Evolutionary conservation across 805 yeast genomes (phyloP), one percentile per base, ranked within the genome.

Genomic region (Tetrapisispora nanseiensis): DNA sequence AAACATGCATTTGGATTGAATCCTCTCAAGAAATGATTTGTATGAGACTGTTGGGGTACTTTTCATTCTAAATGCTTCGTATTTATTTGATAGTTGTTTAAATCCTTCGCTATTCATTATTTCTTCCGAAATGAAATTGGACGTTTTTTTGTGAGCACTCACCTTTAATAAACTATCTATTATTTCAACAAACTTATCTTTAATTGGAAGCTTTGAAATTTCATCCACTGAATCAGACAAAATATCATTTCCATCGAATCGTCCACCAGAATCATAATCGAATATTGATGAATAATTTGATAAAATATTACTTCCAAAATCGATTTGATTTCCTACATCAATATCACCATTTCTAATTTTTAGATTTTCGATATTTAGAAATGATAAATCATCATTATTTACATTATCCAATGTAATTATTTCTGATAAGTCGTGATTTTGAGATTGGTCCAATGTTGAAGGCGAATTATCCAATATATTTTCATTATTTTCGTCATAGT

Each of bases 1-100:
- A 20, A 52, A 57, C 41, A 50, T 44, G 41, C 63, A 61, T 49
- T 59, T 61, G 18, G 55, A 35, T 22, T 61, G 61, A 3, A 61
- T 52, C 31, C 65, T 46, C 2, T 48, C 37, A 23, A 61, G 39
- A 11, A 57, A 51, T 21, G 53, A 50, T 32, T 45, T 40, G 24
- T 45, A 55, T 6, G 56, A 45, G 15, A 61, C 40, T 3, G 60
- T 44, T 1, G 65, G 62, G 3, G 50, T 35, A 33, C 57, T 54
- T 37, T 59, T 58, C 65, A 61, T 61, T 15, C 24, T 39, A 42
- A 57, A 61, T 22, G 33, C 45, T 6, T 45, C 37, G 21, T 20
- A 33, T 27, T 33, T 28, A 3, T 13, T 20, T 11, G 6, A 4
- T 4, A 22, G 13, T 27, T 42, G 46, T 28, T 26, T 23, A 28